These are phyloP conservation scores for Leptographium procerum DNA, from an alignment of 2,329 filamentous ascomycete genomes.

Conservation along the genomic window DNA sequence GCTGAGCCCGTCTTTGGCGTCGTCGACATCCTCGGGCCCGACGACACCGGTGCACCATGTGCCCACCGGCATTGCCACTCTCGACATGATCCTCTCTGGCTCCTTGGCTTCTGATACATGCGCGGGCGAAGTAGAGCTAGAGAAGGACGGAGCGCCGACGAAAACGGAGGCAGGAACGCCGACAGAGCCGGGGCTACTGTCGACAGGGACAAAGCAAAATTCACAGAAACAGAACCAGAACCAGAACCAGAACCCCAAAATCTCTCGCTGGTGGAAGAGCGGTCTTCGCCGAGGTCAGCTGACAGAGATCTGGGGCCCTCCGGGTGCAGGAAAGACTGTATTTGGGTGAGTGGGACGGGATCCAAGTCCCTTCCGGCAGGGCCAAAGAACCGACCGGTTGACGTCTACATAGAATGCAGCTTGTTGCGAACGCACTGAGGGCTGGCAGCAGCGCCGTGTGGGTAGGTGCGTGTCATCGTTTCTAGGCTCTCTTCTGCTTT, in stretches of 20 bases:
- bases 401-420: conserved; percentile 28
- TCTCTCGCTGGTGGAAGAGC: conserved; percentile 17
- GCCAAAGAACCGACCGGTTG: not conserved
- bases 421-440: conserved; percentile 51
- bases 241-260: too few relatives aligned
- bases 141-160: not conserved
- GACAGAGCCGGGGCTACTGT: not conserved
- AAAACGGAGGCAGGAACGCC: not conserved
- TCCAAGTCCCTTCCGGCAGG: not conserved
- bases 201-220: not conserved
- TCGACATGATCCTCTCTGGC: conserved; percentile 38
- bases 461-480: conserved; percentile 54
- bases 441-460: conserved; percentile 58
- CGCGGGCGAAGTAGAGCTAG: not conserved
- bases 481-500: not conserved
- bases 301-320: conserved; percentile 79
- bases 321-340: conserved; percentile 74
- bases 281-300: conserved; percentile 68
- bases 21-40: conserved; percentile 20
- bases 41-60: conserved; percentile 33
- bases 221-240: not conserved
- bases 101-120: conserved; percentile 7
- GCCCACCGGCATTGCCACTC: conserved; percentile 40
- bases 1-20: conserved; percentile 7
- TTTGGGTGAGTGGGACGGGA: conserved; percentile 49